Evolutionary conservation across 768 basidiomycete genomes (phyloP).

Genomic region (Rhodosporidiobolus odoratus): DNA sequence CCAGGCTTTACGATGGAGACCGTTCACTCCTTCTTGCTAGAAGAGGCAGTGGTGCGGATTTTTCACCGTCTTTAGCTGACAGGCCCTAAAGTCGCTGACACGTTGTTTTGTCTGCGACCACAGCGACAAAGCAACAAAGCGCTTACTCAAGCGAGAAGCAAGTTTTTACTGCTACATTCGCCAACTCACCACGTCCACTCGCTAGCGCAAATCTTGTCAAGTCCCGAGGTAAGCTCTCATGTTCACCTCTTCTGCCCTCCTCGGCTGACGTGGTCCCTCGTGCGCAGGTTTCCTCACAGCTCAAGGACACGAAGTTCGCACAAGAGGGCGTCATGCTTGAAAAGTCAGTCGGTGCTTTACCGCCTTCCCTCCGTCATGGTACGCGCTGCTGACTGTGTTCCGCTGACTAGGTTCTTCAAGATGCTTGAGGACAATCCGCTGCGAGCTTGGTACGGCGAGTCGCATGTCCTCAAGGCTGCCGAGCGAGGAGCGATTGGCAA

Average conservation of each 20-base stretch:
- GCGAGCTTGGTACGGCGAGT: conserved; percentile 97
- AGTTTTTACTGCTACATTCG: conserved; percentile 83
- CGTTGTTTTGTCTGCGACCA: too few species aligned
- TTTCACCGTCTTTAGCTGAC: background rate
- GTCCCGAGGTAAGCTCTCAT: conserved; percentile 66
- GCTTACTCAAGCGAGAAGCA: conserved; percentile 70
- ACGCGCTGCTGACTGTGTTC: background rate
- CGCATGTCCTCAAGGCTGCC: conserved; percentile 84
- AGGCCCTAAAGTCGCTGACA: background rate
- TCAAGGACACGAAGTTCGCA: conserved; percentile 95
- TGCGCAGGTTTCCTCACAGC: conserved; percentile 62
- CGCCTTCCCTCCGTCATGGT: background rate
- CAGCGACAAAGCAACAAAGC: conserved; percentile 69
- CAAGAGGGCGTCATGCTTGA: conserved; percentile 86
- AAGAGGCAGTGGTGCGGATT: conserved; percentile 59
- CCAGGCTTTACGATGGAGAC: conserved; percentile 93
- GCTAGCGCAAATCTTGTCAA: conserved; percentile 85
- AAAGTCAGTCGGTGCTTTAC: conserved; percentile 53
- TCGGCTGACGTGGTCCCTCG: background rate
- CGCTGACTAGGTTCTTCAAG: conserved; percentile 75
- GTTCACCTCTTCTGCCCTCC: background rate
- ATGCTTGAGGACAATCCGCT: conserved; percentile 92
- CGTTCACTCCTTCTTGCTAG: conserved; percentile 74
- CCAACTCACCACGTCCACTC: conserved; percentile 94
- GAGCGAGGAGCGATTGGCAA: conserved; percentile 91